Evolutionary conservation across 2,329 filamentous ascomycete species (phyloP), one percentile per base, ranked within the genome.

Genomic region (Eutypella sp.): DNA sequence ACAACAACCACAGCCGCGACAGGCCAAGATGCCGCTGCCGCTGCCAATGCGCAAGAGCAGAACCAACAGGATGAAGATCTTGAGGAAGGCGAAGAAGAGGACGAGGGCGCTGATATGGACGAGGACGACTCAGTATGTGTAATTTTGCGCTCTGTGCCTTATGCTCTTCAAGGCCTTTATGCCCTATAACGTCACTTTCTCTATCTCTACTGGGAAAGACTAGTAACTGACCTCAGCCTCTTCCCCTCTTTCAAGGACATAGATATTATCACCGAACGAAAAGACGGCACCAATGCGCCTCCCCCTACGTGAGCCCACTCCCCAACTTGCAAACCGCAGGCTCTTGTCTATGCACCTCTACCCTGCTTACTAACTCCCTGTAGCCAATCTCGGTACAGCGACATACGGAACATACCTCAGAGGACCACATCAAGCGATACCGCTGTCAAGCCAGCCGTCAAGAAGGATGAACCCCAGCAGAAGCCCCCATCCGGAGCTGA

Each of bases 191-290:
- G n/a, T n/a, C n/a, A n/a, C n/a, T n/a, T n/a, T n/a, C n/a, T n/a
- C n/a, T n/a, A n/a, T n/a, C n/a, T n/a, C n/a, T n/a, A n/a, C n/a
- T n/a, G n/a, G n/a, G n/a, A n/a, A 36, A 16, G 41, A 3, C 5
- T 7, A 3, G n/a, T 36, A 34, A 10, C 11, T 19, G 6, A 5
- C 13, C 24, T 29, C 19, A 8, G 7, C 16, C 20, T 10, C 5
- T 20, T 11, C 25, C 27, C 10, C 37, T 38, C 20, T 40, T 16
- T 42, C 3, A 48, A 84, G 77, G 82, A 85, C 50, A 81, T 85
- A 58, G 81, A 85, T 53, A 85, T 85, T 55, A 82, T 85, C 57
- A 84, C 78, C 18, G 81, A 84, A 60, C 73, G 79, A 47, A 84
- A 82, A 69, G 81, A 85, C 56, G 79, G 79, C 58, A 73, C 76